Percentiles rank a stretch among this genome's conserved stretches.
Evolutionary conservation across 441 rosid genomes (phyloP).

Genomic region (Daphne laureola): DNA sequence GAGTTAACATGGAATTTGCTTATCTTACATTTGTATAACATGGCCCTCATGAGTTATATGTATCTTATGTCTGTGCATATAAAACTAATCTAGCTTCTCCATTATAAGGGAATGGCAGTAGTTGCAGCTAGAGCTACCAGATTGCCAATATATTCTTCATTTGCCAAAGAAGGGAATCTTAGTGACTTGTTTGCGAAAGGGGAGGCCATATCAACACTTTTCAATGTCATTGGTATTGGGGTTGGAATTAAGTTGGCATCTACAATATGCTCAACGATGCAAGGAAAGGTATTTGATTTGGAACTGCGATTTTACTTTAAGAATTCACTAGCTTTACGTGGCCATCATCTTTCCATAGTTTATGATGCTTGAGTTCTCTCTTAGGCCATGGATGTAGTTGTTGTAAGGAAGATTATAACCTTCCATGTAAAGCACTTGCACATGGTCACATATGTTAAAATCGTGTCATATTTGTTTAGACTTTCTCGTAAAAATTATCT

Average conservation of each 20-base stretch:
- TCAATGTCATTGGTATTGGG: conserved; percentile 74
- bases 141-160: conserved; percentile 87
- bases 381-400: too few species aligned
- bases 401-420: too few species aligned
- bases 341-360: conserved; percentile 6
- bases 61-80: too few species aligned
- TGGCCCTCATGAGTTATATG: too few species aligned
- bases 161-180: conserved; percentile 96
- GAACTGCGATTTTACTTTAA: conserved; percentile 4
- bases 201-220: conserved; percentile 96
- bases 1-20: too few species aligned
- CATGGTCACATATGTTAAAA: too few species aligned
- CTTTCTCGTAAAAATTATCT: too few species aligned
- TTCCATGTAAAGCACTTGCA: too few species aligned
- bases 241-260: conserved; percentile 84
- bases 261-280: conserved; percentile 77
- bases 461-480: too few species aligned
- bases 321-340: not conserved
- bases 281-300: conserved; percentile 60
- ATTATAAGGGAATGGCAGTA: conserved; percentile 81
- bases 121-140: conserved; percentile 98
- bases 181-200: conserved; percentile 96
- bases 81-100: conserved; percentile 5
- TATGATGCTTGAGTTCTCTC: not conserved
- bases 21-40: too few species aligned